Conservation (phyloP, 371 early-diverging fungal genomes). For the Lichtheimia ornata region DNA sequence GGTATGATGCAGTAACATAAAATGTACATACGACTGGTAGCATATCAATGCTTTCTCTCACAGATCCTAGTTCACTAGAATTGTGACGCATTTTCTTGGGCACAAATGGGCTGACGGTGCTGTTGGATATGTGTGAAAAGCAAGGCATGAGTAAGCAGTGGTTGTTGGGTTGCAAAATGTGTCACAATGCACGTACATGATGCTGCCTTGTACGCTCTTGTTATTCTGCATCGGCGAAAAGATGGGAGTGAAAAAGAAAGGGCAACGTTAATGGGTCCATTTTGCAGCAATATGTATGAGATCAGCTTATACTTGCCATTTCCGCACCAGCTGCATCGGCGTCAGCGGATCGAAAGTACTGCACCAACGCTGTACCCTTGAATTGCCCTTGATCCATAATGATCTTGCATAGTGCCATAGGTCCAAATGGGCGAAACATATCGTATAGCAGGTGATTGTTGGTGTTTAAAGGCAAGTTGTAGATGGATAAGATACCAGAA, state of each 20-base stretch:
- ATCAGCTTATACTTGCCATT: conserved; percentile 35
- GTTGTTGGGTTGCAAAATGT: background rate
- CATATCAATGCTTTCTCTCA: background rate
- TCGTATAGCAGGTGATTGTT: background rate
- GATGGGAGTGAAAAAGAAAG: background rate
- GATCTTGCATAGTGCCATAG: background rate
- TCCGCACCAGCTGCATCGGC: conserved; percentile 31
- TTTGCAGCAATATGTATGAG: background rate
- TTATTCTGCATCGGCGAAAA: background rate
- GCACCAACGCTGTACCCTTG: conserved; percentile 48
- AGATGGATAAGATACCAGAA: background rate
- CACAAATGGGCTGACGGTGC: background rate
- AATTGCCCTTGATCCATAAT: conserved; percentile 36
- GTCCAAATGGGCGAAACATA: background rate
- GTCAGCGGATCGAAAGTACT: conserved; percentile 40
- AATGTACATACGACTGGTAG: background rate
- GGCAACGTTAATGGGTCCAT: background rate
- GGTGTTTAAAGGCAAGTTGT: conserved; percentile 9
- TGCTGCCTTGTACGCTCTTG: background rate
- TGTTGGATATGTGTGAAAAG: background rate
- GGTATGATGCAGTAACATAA: no score
- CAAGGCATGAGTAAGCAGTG: no score
- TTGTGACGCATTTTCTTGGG: background rate
- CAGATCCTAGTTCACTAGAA: background rate
- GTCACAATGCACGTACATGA: background rate